Percentiles rank a stretch among this genome's conserved stretches.
Conservation (phyloP, 2,329 filamentous ascomycete genomes). For the Xylaria sp. region DNA sequence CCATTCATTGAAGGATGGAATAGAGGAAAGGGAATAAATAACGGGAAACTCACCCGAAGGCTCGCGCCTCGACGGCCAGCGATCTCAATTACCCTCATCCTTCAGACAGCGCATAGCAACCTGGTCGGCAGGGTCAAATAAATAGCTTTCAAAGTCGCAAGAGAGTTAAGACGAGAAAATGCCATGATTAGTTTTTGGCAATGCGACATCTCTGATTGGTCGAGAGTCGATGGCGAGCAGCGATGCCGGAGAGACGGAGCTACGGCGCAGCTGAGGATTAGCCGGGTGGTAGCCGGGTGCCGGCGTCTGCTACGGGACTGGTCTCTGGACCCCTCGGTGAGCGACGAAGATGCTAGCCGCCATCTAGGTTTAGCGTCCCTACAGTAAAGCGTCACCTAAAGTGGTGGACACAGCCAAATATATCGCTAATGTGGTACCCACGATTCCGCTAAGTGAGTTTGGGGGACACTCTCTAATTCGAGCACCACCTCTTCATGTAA, state of each 20-base stretch:
- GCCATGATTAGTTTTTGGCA: conserved; percentile 27
- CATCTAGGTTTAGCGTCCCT: neutral
- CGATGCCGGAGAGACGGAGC: conserved; percentile 26
- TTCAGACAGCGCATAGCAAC: conserved; percentile 44
- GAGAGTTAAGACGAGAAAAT: conserved; percentile 30
- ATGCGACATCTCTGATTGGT: conserved; percentile 37
- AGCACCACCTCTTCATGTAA: too few species aligned
- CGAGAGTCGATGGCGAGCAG: neutral
- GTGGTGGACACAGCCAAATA: too few species aligned
- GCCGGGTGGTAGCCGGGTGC: neutral
- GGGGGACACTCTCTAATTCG: too few species aligned
- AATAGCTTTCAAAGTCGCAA: neutral
- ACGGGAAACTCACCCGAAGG: conserved; percentile 35
- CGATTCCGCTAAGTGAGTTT: too few species aligned
- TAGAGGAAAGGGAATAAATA: neutral
- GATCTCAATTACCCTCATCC: conserved; percentile 43
- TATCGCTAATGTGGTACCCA: too few species aligned
- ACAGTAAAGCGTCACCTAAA: neutral
- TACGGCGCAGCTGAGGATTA: neutral
- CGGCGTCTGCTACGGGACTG: conserved; percentile 5
- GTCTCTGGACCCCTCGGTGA: neutral
- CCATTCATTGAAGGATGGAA: neutral
- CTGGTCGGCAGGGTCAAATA: conserved; percentile 2
- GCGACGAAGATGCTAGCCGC: neutral
- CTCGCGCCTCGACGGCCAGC: conserved; percentile 40